Base-by-base conservation (phyloP, 805 yeast species). In the Sugiyamaella americana region DNA sequence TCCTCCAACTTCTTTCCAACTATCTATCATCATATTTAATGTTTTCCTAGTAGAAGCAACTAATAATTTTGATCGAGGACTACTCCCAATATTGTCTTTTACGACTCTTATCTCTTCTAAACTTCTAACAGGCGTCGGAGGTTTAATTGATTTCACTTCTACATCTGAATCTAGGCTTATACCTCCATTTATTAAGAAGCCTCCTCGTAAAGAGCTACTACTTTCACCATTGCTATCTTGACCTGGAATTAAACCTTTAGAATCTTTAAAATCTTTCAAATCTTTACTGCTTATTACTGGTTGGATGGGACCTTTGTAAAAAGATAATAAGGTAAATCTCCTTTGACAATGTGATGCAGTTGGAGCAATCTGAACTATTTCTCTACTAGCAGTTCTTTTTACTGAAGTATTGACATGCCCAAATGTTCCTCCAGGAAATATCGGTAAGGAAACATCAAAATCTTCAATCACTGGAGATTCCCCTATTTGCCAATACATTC, bases 361-460 rank as follows among this genome's bases (percentile, higher is more conserved):
- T n/a, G n/a, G n/a, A n/a, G n/a, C n/a, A n/a, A n/a, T n/a, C n/a
- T n/a, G n/a, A n/a, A n/a, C n/a, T n/a, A n/a, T n/a, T n/a, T n/a
- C n/a, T n/a, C n/a, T n/a, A n/a, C n/a, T n/a, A 29, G 11, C 34
- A 11, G 11, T 29, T 29, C 34, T n/a, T 29, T 29, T 29, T 21
- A 38, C 17, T 16, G 42, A n/a, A 16, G 20, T 36, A 11, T 5
- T 39, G n/a, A 37, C 45, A 35, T 36, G 29, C 17, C 63, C 64
- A 40, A 52, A 56, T 5, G 48, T 50, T 6, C 72, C 72, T 16
- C 71, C 70, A 5, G 62, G 57, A 21, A 55, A 56, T 6, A 59
- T 55, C 0, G 58, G 60, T 29, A 51, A 43, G 21, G 51, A 10
- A 19, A 50, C 32, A 20, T 57, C 60, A 48, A 53, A 51, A 2